A percentile compares a stretch with the other conserved stretches of the same genome.
Conservation (phyloP, 108 stramenopile genomes). For the Mayamaea pseudoterrestris region DNA sequence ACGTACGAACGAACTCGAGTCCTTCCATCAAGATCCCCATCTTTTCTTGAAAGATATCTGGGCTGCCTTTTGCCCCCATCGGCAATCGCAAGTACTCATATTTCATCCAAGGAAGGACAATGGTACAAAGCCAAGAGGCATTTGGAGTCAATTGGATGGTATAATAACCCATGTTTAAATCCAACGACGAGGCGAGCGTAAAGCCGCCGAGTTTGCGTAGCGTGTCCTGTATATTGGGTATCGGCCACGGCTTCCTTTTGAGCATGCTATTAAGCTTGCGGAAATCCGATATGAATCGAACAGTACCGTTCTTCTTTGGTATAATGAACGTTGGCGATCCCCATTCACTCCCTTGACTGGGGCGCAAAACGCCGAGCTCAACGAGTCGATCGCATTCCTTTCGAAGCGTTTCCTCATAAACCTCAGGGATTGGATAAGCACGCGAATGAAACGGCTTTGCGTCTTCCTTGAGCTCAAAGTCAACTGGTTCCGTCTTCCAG, state of each 20-base stretch:
- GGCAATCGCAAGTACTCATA: conserved; percentile 24
- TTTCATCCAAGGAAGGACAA: conserved; percentile 28
- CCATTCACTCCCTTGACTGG: conserved; percentile 11
- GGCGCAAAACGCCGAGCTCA: conserved; percentile 9
- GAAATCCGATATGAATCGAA: conserved; percentile 30
- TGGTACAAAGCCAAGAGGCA: conserved; percentile 13
- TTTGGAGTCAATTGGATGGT: conserved; percentile 21
- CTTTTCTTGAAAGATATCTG: conserved; percentile 27
- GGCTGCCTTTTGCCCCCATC: conserved; percentile 25
- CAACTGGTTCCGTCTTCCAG: neutral
- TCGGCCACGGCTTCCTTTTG: conserved; percentile 12
- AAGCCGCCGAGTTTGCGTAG: conserved; percentile 12
- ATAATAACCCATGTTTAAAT: conserved; percentile 28
- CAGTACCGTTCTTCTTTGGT: conserved; percentile 24
- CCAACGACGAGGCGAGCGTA: conserved; percentile 17
- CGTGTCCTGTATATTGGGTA: conserved; percentile 26
- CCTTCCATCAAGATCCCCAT: conserved; percentile 29
- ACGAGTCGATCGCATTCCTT: conserved; percentile 18
- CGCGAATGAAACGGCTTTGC: neutral
- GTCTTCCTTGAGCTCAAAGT: neutral
- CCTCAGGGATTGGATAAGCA: conserved; percentile 11
- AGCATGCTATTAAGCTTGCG: conserved; percentile 19
- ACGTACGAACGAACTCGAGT: neutral
- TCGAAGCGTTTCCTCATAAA: conserved; percentile 1
- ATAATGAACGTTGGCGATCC: conserved; percentile 18